A percentile compares a stretch with the other conserved stretches of the same genome.
These are phyloP conservation scores for Candida odintsovae DNA, from an alignment of 805 yeast genomes.

Conservation along the genomic window DNA sequence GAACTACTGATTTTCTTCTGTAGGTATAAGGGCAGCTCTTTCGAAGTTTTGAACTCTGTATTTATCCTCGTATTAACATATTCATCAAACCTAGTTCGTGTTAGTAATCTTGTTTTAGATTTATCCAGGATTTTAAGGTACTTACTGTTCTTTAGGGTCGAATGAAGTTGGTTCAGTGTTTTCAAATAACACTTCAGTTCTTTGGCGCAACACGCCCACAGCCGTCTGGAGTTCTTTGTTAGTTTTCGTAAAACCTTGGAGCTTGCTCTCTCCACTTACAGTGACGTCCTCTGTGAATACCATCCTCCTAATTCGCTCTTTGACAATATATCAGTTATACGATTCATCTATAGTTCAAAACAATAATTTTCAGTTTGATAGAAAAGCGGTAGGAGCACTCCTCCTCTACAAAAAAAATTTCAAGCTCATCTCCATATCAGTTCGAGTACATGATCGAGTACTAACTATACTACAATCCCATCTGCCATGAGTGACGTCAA, in stretches of 20 bases:
- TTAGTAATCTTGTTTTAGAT: neutral
- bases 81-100: constrained; percentile 17
- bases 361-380: neutral
- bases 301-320: neutral
- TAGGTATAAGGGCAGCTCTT: constrained; percentile 25
- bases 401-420: neutral
- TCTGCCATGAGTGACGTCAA: constrained; percentile 13
- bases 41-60: constrained; percentile 24
- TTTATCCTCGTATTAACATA: constrained; percentile 25
- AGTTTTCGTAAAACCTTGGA: neutral
- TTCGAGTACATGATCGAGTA: neutral
- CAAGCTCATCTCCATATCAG: constrained; percentile 4
- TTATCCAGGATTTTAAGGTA: neutral
- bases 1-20: constrained; percentile 21
- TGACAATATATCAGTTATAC: too few relatives aligned
- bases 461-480: neutral
- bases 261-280: neutral
- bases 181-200: constrained; percentile 10
- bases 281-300: neutral
- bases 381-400: neutral
- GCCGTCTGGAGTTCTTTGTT: constrained; percentile 8
- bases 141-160: constrained; percentile 3
- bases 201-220: constrained; percentile 8
- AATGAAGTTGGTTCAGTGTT: constrained; percentile 1
- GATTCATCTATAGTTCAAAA: too few relatives aligned